Conservation (phyloP, 1,284 basidiomycete species). For the Melampsora abietis-canadensis region DNA sequence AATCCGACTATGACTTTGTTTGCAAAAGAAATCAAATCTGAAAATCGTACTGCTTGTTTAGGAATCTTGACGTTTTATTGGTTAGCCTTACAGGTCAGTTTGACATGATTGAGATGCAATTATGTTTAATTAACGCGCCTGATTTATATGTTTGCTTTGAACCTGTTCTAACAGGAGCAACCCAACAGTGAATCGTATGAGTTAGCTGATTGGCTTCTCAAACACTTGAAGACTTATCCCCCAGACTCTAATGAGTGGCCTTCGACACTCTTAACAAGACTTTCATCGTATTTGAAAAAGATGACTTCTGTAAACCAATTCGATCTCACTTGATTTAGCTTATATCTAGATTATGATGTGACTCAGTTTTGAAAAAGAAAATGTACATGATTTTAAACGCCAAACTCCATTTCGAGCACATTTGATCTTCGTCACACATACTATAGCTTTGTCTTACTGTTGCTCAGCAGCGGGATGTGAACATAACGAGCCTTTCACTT, state of each 20-base stretch:
- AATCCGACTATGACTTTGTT: background rate
- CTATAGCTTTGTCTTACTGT: no score
- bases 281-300: background rate
- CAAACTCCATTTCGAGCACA: no score
- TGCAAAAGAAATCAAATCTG: background rate
- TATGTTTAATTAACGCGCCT: no score
- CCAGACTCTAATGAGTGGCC: background rate
- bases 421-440: no score
- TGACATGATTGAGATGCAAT: no score
- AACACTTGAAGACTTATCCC: background rate
- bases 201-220: background rate
- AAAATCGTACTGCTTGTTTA: background rate
- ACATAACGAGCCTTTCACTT: no score
- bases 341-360: no score
- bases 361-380: no score
- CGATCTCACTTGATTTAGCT: no score
- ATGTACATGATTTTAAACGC: no score
- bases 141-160: background rate
- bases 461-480: no score
- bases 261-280: background rate
- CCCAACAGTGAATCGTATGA: background rate
- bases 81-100: slow-evolving; percentile 21
- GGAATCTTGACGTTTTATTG: slow-evolving; percentile 24
- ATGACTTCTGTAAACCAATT: no score
- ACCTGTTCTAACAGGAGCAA: background rate